Base-by-base conservation (phyloP, 75 land plant species). In the Cryptomeria japonica region DNA sequence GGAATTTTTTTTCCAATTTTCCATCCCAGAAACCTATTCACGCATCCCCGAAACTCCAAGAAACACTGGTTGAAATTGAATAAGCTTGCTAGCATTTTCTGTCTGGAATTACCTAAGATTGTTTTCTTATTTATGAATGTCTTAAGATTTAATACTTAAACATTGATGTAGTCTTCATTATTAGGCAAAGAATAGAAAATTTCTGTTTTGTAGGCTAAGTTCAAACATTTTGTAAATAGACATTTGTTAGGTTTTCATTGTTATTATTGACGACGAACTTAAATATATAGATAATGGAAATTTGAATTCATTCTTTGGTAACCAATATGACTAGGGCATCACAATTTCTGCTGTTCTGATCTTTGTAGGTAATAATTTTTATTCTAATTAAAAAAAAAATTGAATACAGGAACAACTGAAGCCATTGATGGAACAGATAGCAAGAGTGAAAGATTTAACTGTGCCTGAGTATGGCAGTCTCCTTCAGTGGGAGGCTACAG, bases 381-480 rank as follows among this genome's bases (percentile, higher is more conserved):
- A 31, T 72, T 31, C 12, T 72, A 72, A 72, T n/a, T 28, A 13
- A 80, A 80, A 80, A 44, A 80, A n/a, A 42, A 46, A n/a, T 44
- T 44, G 42, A 88, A 0, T 92, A 73, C 93, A 97, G 98, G 94
- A 78, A 22, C 98, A 97, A 84, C 91, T 97, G 19, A 94, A 96
- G 77, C 99, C 99, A 14, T 89, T 97, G 86, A 88, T 89, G 87
- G 93, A 91, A 16, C 99, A 95, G 85, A 91, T 97, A 39, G 78
- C 82, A 34, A 94, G 94, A 88, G 96, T 97, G 49, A 96, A 97
- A 87, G 99, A 96, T 87, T 90, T 96, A 88, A 42, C 91, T 38
- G 93, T 88, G 61, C 98, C 99, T 86, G 98, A 97, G 84, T 97
- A 91, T 93, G 95, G 98, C 76, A 94, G 61, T 83, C 94, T 97